These are phyloP conservation scores for Thalassiosira exigua DNA, from an alignment of 352 stramenopile genomes.

Conservation along the genomic window DNA sequence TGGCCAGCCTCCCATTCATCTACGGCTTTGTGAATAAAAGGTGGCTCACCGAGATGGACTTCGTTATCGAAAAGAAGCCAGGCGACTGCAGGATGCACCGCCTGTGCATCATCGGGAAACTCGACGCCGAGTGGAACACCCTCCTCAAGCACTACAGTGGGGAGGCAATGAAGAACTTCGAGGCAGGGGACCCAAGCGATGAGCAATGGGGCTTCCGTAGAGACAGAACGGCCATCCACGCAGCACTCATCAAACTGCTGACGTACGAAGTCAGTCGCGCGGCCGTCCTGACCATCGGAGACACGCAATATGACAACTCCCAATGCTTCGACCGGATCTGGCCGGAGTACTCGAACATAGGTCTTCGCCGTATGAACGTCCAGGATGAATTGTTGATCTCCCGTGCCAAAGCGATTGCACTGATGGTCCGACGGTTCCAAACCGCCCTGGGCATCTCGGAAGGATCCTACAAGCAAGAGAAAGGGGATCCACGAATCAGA, in stretches of 20 bases:
- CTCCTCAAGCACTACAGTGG: slow-evolving; percentile 16
- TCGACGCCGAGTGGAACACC: slow-evolving; percentile 48
- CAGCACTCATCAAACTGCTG: slow-evolving; percentile 4
- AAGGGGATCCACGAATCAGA: neutral
- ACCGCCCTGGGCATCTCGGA: slow-evolving; percentile 3
- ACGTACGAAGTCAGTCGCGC: slow-evolving; percentile 12
- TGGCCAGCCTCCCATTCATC: slow-evolving; percentile 32
- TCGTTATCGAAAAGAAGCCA: slow-evolving; percentile 49
- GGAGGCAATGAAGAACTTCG: slow-evolving; percentile 3
- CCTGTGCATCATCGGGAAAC: slow-evolving; percentile 50
- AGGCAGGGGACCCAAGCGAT: neutral
- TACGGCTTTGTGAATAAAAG: slow-evolving; percentile 16
- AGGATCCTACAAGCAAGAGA: neutral
- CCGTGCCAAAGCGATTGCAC: neutral
- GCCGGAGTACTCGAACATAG: neutral
- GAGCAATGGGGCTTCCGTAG: slow-evolving; percentile 4
- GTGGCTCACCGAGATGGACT: slow-evolving; percentile 35
- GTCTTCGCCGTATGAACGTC: neutral
- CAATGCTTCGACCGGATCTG: slow-evolving; percentile 6
- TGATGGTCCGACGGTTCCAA: neutral
- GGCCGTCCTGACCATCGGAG: slow-evolving; percentile 12
- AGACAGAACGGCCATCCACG: neutral
- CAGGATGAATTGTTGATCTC: neutral
- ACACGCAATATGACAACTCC: neutral
- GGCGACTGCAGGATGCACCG: slow-evolving; percentile 34